Conservation (phyloP, 306 rosid species). For the Styphnolobium japonicum region DNA sequence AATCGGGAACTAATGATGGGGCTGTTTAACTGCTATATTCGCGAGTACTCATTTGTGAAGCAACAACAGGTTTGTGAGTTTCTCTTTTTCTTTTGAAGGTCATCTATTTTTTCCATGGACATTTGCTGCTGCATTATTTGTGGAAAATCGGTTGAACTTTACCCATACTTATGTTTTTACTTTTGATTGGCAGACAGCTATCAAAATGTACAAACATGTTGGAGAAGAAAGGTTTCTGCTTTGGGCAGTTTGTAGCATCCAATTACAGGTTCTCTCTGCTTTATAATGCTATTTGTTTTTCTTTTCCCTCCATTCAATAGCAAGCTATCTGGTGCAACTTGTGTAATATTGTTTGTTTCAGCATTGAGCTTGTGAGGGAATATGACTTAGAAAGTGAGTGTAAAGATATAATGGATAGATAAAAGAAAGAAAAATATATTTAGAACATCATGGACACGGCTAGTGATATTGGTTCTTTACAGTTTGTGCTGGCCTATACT, state of each 20-base stretch:
- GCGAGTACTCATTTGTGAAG: conserved; percentile 93
- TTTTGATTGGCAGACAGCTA: conserved; percentile 88
- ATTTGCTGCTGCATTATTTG: neutral
- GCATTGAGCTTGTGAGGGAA: neutral
- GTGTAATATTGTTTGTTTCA: neutral
- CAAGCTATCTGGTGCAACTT: neutral
- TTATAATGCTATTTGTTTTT: neutral
- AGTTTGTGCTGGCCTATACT: neutral
- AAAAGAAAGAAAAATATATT: neutral
- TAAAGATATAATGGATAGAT: conserved; percentile 2
- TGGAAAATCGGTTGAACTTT: neutral
- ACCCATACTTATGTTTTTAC: neutral
- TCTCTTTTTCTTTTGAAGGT: neutral
- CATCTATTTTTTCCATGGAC: neutral
- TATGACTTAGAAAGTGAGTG: neutral
- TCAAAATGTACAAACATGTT: conserved; percentile 91
- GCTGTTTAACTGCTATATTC: conserved; percentile 91
- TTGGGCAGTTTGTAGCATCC: conserved; percentile 99
- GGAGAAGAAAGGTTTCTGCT: conserved; percentile 94
- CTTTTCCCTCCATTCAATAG: neutral
- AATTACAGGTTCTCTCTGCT: conserved; percentile 74
- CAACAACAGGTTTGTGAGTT: conserved; percentile 86
- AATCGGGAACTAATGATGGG: conserved; percentile 87
- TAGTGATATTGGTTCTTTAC: neutral
- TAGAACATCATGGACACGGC: neutral